Percentiles rank a stretch among this genome's conserved stretches.
Evolutionary conservation across 2,329 filamentous ascomycete species (phyloP).

Genomic region (Trichoderma afroharzianum): DNA sequence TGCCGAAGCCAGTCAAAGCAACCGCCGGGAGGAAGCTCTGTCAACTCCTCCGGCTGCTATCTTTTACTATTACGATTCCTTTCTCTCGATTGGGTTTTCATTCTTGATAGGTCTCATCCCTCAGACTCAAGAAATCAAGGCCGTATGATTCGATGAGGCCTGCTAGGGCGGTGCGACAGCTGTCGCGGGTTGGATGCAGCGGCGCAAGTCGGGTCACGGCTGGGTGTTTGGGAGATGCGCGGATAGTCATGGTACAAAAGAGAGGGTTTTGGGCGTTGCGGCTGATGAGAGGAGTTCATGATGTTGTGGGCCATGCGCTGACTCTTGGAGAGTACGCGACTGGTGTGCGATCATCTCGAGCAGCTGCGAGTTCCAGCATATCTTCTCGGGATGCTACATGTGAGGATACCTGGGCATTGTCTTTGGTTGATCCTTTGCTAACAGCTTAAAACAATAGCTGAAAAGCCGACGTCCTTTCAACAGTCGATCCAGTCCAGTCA

Average conservation of each 20-base stretch:
- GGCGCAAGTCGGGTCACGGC: not conserved
- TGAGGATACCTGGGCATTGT: not conserved
- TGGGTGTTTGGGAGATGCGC: not conserved
- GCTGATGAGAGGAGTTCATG: constrained; percentile 19
- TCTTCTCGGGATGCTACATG: not conserved
- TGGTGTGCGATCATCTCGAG: not conserved
- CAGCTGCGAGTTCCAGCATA: not conserved
- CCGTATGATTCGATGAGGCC: constrained; percentile 21
- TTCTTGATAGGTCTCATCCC: not conserved
- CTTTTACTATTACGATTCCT: not conserved
- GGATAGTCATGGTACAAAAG: not conserved
- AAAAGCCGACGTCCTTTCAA: not conserved
- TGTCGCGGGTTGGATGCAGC: constrained; percentile 9
- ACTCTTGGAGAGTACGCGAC: constrained; percentile 17
- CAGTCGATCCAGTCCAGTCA: not conserved
- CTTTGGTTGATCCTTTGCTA: not conserved
- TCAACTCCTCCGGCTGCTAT: not conserved
- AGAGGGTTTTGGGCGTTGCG: constrained; percentile 19
- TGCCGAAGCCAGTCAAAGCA: not conserved
- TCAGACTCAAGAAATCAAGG: no score
- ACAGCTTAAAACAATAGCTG: not conserved
- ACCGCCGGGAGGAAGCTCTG: not conserved
- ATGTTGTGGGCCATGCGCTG: constrained; percentile 19
- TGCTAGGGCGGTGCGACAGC: constrained; percentile 22
- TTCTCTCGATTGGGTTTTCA: not conserved